phyloP scores from a whole-genome alignment of 176 grass and related monocot species.

The Pontederia crassipes region DNA sequence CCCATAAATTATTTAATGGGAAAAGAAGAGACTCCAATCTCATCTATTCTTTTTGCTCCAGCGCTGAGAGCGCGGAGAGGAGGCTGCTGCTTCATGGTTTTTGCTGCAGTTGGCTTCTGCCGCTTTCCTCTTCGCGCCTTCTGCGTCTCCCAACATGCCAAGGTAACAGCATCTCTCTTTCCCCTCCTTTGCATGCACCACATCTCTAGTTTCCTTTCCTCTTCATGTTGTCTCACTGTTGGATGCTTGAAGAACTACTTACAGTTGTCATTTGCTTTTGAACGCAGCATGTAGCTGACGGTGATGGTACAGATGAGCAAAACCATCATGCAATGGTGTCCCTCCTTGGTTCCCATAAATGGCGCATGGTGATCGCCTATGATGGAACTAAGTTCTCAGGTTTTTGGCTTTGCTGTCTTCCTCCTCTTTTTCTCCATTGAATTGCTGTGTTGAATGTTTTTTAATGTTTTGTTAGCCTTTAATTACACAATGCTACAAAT shows the following conservation, averaged over 20 bases:
- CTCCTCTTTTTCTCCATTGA: neutral
- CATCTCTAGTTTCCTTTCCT: conserved; percentile 8
- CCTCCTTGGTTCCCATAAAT: conserved; percentile 28
- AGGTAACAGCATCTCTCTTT: neutral
- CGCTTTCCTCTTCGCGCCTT: conserved; percentile 15
- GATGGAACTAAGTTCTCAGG: conserved; percentile 90
- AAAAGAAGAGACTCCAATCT: too few relatives aligned
- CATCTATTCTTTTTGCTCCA: too few relatives aligned
- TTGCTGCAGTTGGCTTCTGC: conserved; percentile 24
- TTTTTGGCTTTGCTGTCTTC: conserved; percentile 1
- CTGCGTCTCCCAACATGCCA: neutral
- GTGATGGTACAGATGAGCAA: conserved; percentile 12
- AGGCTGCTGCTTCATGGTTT: conserved; percentile 13
- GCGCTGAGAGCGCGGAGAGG: too few relatives aligned
- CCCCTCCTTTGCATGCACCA: conserved; percentile 4
- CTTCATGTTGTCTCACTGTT: neutral
- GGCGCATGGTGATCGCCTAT: conserved; percentile 82
- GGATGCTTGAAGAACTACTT: too few relatives aligned
- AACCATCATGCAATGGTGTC: neutral
- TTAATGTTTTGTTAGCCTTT: too few relatives aligned
- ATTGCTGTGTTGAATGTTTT: too few relatives aligned
- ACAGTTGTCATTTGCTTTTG: too few relatives aligned
- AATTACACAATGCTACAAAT: too few relatives aligned
- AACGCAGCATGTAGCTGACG: conserved; percentile 1
- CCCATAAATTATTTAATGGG: too few relatives aligned